phyloP scores from a whole-genome alignment of 306 rosid species.

The Begonia loranthoides region DNA sequence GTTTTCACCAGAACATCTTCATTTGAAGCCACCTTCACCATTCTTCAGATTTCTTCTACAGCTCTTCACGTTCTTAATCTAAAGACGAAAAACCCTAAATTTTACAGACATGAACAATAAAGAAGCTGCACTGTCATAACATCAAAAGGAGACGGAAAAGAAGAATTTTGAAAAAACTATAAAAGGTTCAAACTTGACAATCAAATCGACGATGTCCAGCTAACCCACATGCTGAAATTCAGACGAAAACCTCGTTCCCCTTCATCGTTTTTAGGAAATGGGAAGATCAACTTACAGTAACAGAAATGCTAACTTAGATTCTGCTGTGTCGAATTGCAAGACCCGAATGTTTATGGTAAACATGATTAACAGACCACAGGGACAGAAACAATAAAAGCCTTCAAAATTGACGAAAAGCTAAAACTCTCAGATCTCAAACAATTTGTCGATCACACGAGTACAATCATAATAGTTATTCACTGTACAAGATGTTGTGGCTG shows the following conservation, averaged over 20 bases:
- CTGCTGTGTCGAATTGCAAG: neutral
- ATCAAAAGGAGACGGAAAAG: too few relatives aligned
- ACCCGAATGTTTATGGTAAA: neutral
- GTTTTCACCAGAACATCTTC: conserved; percentile 7
- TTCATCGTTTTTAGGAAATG: neutral
- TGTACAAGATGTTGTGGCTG: too few relatives aligned
- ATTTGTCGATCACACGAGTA: too few relatives aligned
- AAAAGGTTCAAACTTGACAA: neutral
- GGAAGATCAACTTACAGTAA: neutral
- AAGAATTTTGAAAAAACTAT: neutral
- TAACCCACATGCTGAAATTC: neutral
- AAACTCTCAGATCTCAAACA: conserved; percentile 25
- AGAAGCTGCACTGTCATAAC: too few relatives aligned
- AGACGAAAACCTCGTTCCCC: neutral
- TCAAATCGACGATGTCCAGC: neutral
- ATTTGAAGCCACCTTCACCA: conserved; percentile 35
- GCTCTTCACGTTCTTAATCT: too few relatives aligned
- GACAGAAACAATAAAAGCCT: conserved; percentile 10
- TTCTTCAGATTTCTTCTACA: conserved; percentile 12
- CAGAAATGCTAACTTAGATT: too few relatives aligned
- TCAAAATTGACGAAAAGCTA: conserved; percentile 19
- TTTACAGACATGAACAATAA: too few relatives aligned
- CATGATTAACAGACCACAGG: conserved; percentile 6
- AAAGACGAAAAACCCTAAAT: too few relatives aligned
- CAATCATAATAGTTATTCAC: too few relatives aligned